Evolutionary conservation across 2,329 filamentous ascomycete genomes (phyloP).

Genomic region (Cadophora malorum): DNA sequence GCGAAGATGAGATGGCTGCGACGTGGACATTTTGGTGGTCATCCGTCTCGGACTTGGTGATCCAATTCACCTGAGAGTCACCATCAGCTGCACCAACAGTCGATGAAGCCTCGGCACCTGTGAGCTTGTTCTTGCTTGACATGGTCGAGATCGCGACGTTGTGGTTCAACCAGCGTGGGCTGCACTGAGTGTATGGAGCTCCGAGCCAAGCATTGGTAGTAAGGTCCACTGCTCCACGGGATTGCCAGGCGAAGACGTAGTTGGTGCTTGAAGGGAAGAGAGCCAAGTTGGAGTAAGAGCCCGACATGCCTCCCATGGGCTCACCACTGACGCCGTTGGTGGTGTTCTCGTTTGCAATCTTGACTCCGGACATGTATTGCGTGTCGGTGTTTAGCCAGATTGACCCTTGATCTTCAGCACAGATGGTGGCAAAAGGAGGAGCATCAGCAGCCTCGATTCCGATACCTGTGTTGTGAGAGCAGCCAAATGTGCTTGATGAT

Average conservation of each 20-base stretch:
- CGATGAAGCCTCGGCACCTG: slow-evolving; percentile 59
- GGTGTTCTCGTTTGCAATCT: slow-evolving; percentile 67
- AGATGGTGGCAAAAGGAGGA: slow-evolving; percentile 63
- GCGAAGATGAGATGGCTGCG: slow-evolving; percentile 58
- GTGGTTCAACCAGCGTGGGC: slow-evolving; percentile 50
- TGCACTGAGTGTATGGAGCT: slow-evolving; percentile 56
- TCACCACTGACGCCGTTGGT: slow-evolving; percentile 65
- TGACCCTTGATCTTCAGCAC: slow-evolving; percentile 66
- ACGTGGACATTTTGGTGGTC: slow-evolving; percentile 66
- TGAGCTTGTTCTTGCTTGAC: slow-evolving; percentile 62
- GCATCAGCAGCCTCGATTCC: slow-evolving; percentile 65
- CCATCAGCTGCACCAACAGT: slow-evolving; percentile 57
- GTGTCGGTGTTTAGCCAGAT: slow-evolving; percentile 69
- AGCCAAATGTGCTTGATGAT: slow-evolving; percentile 63
- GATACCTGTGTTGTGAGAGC: slow-evolving; percentile 70
- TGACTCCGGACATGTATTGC: slow-evolving; percentile 63
- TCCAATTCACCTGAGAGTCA: slow-evolving; percentile 65
- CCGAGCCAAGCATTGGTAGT: slow-evolving; percentile 64
- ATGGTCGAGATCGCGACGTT: slow-evolving; percentile 65
- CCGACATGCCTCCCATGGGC: slow-evolving; percentile 65
- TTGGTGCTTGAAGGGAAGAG: slow-evolving; percentile 57
- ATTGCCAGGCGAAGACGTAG: slow-evolving; percentile 69
- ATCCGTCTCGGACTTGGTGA: slow-evolving; percentile 55
- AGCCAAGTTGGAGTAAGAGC: slow-evolving; percentile 63
- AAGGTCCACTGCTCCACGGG: slow-evolving; percentile 62